phyloP scores from a whole-genome alignment of 352 stramenopile genomes.

The Phytophthora crassamura region DNA sequence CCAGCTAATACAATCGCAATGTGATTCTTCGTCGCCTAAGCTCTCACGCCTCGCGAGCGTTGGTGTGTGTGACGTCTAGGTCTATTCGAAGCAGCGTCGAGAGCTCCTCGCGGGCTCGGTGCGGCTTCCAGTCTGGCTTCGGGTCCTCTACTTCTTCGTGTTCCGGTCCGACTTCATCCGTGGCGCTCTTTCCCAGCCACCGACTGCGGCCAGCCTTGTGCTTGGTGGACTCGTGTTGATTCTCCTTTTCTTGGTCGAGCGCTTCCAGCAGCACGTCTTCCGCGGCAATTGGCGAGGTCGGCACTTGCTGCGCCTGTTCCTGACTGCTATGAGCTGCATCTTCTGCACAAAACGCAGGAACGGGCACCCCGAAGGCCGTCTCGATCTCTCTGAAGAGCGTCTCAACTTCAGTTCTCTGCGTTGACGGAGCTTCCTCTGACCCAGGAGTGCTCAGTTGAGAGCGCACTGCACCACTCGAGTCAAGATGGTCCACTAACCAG shows the following conservation, averaged over 20 bases:
- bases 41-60: conserved; percentile 32
- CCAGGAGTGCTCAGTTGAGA: neutral
- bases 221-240: conserved; percentile 16
- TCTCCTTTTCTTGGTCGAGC: conserved; percentile 21
- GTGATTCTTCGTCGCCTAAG: neutral
- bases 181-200: conserved; percentile 6
- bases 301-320: neutral
- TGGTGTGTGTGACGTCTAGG: conserved; percentile 28
- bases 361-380: conserved; percentile 25
- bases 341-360: conserved; percentile 14
- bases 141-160: conserved; percentile 17
- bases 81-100: conserved; percentile 34
- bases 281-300: conserved; percentile 8
- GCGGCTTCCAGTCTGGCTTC: conserved; percentile 17
- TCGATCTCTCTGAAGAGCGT: conserved; percentile 28
- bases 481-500: conserved; percentile 55
- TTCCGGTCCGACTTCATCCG: conserved; percentile 19
- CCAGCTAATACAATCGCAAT: conserved; percentile 7
- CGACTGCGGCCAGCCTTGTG: neutral
- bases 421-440: neutral
- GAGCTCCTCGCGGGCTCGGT: conserved; percentile 30
- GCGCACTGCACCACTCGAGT: conserved; percentile 40
- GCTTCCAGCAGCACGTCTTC: conserved; percentile 34
- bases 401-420: conserved; percentile 3
- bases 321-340: neutral